phyloP scores from a whole-genome alignment of 768 basidiomycete species.

The Lactarius psammicola region DNA sequence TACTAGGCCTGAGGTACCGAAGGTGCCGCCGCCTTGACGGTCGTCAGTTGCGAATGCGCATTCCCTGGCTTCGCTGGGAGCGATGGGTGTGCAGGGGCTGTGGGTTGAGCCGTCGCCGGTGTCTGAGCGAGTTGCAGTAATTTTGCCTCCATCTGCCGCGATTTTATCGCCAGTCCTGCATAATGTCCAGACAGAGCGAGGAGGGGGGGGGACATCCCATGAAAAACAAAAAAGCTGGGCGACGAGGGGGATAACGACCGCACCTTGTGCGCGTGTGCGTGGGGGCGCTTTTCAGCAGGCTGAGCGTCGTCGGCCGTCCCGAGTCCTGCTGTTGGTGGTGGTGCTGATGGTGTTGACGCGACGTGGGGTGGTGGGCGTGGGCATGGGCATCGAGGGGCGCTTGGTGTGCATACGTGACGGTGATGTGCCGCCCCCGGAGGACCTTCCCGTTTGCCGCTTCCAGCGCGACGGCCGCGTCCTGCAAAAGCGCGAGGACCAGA shows the following conservation, averaged over 20 bases:
- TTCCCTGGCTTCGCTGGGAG: slow-evolving; percentile 16
- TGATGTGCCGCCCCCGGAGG: slow-evolving; percentile 81
- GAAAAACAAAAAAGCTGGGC: not conserved
- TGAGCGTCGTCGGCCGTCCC: slow-evolving; percentile 79
- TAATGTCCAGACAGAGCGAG: too few relatives aligned
- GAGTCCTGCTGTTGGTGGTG: slow-evolving; percentile 43
- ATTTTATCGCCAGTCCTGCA: slow-evolving; percentile 83
- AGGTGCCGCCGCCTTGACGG: not conserved
- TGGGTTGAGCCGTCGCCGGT: slow-evolving; percentile 24
- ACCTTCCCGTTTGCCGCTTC: slow-evolving; percentile 71
- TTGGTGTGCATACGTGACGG: slow-evolving; percentile 91
- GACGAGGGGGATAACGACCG: slow-evolving; percentile 31
- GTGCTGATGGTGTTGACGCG: too few relatives aligned
- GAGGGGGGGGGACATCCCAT: too few relatives aligned
- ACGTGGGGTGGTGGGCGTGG: not conserved
- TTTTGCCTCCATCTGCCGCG: slow-evolving; percentile 94
- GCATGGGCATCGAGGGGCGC: slow-evolving; percentile 60
- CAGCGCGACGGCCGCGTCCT: slow-evolving; percentile 87
- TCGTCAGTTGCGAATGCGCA: not conserved
- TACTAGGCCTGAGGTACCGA: not conserved
- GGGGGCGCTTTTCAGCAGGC: slow-evolving; percentile 75
- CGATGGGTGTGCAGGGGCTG: slow-evolving; percentile 37
- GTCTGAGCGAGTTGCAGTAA: slow-evolving; percentile 68
- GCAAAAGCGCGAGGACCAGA: slow-evolving; percentile 28
- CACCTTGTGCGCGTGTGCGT: slow-evolving; percentile 50